These are phyloP conservation scores for Cystobasidium onofrii DNA, from an alignment of 768 basidiomycete genomes.

Conservation along the genomic window DNA sequence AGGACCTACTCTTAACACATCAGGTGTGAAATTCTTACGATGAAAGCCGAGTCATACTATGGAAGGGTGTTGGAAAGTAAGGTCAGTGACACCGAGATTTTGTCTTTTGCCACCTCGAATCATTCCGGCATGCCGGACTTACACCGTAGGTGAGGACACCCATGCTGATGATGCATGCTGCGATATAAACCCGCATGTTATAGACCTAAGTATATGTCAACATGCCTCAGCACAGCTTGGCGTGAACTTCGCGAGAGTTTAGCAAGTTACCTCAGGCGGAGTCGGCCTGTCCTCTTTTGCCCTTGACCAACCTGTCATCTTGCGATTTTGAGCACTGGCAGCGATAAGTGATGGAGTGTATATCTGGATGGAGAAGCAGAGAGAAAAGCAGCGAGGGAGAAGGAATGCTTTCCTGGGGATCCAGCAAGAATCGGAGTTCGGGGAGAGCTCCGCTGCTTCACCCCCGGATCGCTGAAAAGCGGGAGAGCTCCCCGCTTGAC, in stretches of 20 bases:
- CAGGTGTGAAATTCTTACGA: background rate
- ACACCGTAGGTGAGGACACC: conserved; percentile 1
- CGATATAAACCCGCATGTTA: background rate
- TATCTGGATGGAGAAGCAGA: background rate
- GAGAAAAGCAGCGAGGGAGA: background rate
- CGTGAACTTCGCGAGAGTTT: background rate
- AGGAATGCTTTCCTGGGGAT: background rate
- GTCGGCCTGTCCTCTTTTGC: conserved; percentile 9
- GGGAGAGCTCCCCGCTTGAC: background rate
- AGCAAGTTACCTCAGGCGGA: background rate
- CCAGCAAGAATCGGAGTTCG: background rate
- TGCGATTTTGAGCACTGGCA: background rate
- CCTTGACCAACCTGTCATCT: background rate
- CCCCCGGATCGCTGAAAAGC: background rate
- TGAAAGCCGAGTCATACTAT: conserved; percentile 3
- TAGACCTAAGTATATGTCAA: background rate
- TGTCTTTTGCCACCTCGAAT: background rate
- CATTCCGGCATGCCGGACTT: background rate
- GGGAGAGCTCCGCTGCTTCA: background rate
- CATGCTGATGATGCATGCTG: conserved; percentile 4
- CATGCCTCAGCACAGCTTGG: background rate
- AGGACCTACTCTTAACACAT: too few relatives aligned
- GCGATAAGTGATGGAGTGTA: background rate
- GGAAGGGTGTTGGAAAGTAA: background rate
- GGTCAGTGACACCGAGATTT: background rate